Base-by-base conservation (phyloP, 2,329 filamentous ascomycete species). In the Exophiala spinifera region DNA sequence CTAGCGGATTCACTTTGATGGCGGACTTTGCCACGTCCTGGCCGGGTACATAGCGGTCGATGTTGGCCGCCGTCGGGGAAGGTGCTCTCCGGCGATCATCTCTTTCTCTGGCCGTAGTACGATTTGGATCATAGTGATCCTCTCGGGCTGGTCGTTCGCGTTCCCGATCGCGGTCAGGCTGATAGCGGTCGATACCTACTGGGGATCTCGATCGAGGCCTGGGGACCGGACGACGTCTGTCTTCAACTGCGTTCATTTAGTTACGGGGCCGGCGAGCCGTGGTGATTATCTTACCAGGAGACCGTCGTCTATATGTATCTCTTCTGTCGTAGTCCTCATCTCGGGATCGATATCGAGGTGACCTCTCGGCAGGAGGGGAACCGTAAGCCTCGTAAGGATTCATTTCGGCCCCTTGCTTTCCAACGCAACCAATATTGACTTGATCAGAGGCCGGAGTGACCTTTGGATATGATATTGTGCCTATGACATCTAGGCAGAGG, bases 31-130 rank as follows among this genome's bases (percentile, higher is more conserved):
- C 74, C 40, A 69, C 69, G 49, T 84, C 81, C 63, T 85, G 80
- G 17, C 82, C 82, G 1, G 83, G 83, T 11, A 86, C 79, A 65
- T 86, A 86, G 52, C 83, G 78, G 66, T 86, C 83, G 55, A 86
- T 86, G 49, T 80, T 76, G 46, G 77, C 75, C 45, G 78, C 74
- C 15, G 69, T 75, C 13, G 83, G 82, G 4, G 82, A 84, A 4
- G 80, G 81, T 40, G 78, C 75, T 34, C 82, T 79, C 50, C 80
- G 76, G 45, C 73, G 72, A 52, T 83, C 80, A 61, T 85, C 81
- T 42, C 82, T 80, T 57, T 78, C 75, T 40, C 82, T 77, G 13
- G 69, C 62, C 33, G 72, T 63, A 56, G 72, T 66, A 37, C 55
- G 34, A 13, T 45, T 28, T 28, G 76, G 72, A 5, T 71, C 64